Evolutionary conservation across 345 rosid genomes (phyloP).

Genomic region (Salix exigua): DNA sequence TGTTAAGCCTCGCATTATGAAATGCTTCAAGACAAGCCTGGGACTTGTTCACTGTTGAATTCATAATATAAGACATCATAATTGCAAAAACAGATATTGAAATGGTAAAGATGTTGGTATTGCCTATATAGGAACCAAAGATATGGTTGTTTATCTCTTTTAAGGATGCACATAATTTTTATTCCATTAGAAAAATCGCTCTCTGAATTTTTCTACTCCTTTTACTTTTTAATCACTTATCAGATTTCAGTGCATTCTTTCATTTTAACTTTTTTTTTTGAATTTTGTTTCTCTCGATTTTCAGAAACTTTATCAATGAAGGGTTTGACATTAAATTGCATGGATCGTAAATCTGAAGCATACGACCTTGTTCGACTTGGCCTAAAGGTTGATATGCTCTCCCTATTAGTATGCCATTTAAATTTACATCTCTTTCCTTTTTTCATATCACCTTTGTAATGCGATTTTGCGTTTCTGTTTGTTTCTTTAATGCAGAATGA

Average conservation of each 20-base stretch:
- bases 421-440: neutral
- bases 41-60: neutral
- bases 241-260: neutral
- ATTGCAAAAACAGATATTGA: neutral
- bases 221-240: neutral
- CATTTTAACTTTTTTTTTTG: neutral
- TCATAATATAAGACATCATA: neutral
- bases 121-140: neutral
- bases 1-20: neutral
- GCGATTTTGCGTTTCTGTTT: conserved; percentile 14
- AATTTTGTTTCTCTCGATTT: conserved; percentile 9
- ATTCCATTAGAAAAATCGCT: neutral
- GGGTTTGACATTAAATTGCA: conserved; percentile 94
- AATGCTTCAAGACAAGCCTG: neutral
- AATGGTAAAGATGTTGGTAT: neutral
- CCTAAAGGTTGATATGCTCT: conserved; percentile 59
- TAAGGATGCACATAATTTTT: neutral
- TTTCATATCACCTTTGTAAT: neutral
- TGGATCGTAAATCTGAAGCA: conserved; percentile 98
- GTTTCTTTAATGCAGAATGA: conserved; percentile 71
- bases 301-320: conserved; percentile 98
- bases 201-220: neutral
- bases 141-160: neutral
- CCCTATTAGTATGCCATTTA: neutral
- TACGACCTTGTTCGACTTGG: conserved; percentile 96